These are phyloP conservation scores for Trichoderma semiorbis DNA, from an alignment of 2,329 filamentous ascomycete species.

Conservation along the genomic window DNA sequence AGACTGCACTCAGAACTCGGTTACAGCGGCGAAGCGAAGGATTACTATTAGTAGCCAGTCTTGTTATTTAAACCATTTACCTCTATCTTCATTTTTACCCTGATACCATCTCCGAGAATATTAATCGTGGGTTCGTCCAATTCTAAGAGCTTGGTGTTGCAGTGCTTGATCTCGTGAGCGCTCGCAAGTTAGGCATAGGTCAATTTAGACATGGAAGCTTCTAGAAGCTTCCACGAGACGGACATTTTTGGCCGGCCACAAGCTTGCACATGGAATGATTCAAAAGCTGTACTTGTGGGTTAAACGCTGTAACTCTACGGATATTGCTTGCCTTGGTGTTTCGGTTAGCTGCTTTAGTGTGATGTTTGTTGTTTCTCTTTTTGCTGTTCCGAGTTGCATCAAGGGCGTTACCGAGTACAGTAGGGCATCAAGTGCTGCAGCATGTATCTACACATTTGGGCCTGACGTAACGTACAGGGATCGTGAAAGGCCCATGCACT, in stretches of 20 bases:
- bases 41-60: not conserved
- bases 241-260: not conserved
- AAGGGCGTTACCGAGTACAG: not conserved
- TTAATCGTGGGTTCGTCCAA: too few relatives aligned
- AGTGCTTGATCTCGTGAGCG: not conserved
- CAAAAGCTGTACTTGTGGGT: not conserved
- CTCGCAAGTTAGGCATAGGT: not conserved
- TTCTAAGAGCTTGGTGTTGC: not conserved
- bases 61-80: not conserved
- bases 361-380: not conserved
- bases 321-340: not conserved
- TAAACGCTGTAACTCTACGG: not conserved
- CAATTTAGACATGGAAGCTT: slow-evolving; percentile 27
- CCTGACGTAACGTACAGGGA: not conserved
- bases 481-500: not conserved
- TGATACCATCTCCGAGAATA: not conserved
- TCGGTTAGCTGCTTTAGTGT: not conserved
- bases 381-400: not conserved
- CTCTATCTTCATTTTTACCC: not conserved
- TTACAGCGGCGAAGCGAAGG: not conserved
- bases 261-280: not conserved
- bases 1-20: not conserved
- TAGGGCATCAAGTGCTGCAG: not conserved
- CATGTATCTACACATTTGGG: not conserved
- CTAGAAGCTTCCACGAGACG: slow-evolving; percentile 30